Evolutionary conservation across 345 rosid species (phyloP).

Genomic region (Linum tenue): DNA sequence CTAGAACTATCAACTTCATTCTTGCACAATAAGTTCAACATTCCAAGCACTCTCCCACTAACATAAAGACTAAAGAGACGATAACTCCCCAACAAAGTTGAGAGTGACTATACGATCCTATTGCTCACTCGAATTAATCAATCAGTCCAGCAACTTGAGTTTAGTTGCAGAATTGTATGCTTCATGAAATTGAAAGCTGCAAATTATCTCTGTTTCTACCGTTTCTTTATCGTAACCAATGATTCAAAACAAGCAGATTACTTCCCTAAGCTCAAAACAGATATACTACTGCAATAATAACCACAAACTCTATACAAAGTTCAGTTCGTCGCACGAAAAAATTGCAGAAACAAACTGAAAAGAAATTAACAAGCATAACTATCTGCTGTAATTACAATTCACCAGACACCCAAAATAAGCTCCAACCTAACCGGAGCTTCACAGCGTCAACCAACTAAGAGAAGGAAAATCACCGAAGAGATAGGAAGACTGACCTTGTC

Average conservation of each 20-base stretch:
- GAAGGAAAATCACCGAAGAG: not conserved
- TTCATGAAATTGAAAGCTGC: too few species aligned
- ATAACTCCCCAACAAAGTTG: not conserved
- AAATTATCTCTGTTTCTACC: too few species aligned
- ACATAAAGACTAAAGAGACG: not conserved
- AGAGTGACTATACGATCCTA: not conserved
- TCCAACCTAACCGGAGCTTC: not conserved
- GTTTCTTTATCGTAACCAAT: too few species aligned
- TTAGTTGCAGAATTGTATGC: too few species aligned
- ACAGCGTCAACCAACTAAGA: not conserved
- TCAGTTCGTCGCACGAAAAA: too few species aligned
- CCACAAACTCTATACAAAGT: too few species aligned
- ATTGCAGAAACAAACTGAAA: too few species aligned
- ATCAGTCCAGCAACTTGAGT: too few species aligned
- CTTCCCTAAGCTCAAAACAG: too few species aligned
- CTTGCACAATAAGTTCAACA: not conserved
- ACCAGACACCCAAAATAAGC: not conserved
- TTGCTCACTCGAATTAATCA: too few species aligned
- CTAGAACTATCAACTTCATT: not conserved
- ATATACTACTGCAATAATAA: too few species aligned
- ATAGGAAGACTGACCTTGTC: not conserved
- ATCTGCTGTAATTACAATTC: not conserved
- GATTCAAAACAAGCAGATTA: too few species aligned
- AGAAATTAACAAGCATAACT: not conserved
- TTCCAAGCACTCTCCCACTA: not conserved